These are phyloP conservation scores for Venturia nashicola DNA, from an alignment of 2,329 filamentous ascomycete species.

Conservation along the genomic window DNA sequence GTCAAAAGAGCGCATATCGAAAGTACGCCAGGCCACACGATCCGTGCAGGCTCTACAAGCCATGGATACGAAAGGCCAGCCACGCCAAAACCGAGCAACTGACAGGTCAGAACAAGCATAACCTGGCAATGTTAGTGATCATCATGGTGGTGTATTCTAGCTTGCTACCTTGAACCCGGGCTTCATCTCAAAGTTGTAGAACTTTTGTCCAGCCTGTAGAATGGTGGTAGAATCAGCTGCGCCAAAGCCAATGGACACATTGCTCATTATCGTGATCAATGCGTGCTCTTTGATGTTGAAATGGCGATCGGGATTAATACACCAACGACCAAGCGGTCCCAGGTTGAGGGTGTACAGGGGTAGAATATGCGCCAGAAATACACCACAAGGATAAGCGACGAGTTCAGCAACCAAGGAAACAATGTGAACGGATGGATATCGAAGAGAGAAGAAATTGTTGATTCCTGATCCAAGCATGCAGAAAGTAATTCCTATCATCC, in stretches of 20 bases:
- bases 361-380: slow-evolving; percentile 46
- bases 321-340: slow-evolving; percentile 29
- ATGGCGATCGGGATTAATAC: not conserved
- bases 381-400: slow-evolving; percentile 52
- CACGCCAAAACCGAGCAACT: slow-evolving; percentile 37
- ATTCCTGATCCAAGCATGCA: slow-evolving; percentile 18
- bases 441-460: slow-evolving; percentile 52
- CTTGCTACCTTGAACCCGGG: not conserved
- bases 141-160: slow-evolving; percentile 24
- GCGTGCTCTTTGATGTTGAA: slow-evolving; percentile 62
- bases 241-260: slow-evolving; percentile 49
- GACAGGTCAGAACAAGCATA: slow-evolving; percentile 18
- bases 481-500: not conserved
- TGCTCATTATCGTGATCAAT: slow-evolving; percentile 49
- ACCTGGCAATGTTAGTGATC: not conserved
- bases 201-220: slow-evolving; percentile 37
- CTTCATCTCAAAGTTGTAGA: slow-evolving; percentile 49
- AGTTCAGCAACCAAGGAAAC: slow-evolving; percentile 29
- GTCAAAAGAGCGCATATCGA: slow-evolving; percentile 57
- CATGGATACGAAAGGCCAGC: slow-evolving; percentile 19
- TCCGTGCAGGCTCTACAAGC: slow-evolving; percentile 41
- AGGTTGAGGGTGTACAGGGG: slow-evolving; percentile 51
- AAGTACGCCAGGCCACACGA: slow-evolving; percentile 63
- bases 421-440: slow-evolving; percentile 36
- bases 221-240: slow-evolving; percentile 18